phyloP scores from a whole-genome alignment of 148 eudicot genomes.

The Agrostemma githago region DNA sequence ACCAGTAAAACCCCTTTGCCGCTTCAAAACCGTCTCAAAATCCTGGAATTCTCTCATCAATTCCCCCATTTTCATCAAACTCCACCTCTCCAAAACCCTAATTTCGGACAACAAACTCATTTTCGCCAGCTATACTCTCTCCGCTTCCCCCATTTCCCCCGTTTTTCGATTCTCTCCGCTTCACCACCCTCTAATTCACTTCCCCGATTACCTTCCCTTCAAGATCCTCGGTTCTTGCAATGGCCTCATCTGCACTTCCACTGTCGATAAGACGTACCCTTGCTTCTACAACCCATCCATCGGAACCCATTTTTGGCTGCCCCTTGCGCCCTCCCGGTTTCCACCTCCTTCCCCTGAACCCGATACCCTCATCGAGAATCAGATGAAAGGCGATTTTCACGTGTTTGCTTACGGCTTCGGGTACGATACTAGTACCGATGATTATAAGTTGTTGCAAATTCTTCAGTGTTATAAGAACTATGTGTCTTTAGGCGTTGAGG shows the following conservation, averaged over 20 bases:
- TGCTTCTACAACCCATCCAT: background rate
- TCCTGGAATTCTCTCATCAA: background rate
- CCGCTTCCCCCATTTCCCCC: background rate
- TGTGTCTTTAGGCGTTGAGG: background rate
- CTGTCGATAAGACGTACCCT: no score
- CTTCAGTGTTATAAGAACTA: background rate
- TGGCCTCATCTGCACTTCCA: conserved; percentile 8
- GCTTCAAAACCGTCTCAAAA: conserved; percentile 10
- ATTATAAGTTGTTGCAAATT: background rate
- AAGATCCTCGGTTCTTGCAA: conserved; percentile 8
- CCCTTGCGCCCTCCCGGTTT: background rate
- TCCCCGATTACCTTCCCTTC: background rate
- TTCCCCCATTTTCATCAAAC: conserved; percentile 13
- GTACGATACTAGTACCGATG: background rate
- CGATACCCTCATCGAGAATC: background rate
- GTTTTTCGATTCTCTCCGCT: background rate
- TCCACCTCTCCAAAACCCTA: conserved; percentile 13
- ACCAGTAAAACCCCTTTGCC: background rate
- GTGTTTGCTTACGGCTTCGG: background rate
- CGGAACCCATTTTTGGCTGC: background rate
- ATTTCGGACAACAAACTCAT: conserved; percentile 5
- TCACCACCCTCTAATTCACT: background rate
- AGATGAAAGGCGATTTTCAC: background rate
- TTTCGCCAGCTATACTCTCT: background rate
- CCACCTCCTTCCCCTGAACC: background rate